Conservation (phyloP, 768 basidiomycete genomes). For the Pleurotus giganteus region DNA sequence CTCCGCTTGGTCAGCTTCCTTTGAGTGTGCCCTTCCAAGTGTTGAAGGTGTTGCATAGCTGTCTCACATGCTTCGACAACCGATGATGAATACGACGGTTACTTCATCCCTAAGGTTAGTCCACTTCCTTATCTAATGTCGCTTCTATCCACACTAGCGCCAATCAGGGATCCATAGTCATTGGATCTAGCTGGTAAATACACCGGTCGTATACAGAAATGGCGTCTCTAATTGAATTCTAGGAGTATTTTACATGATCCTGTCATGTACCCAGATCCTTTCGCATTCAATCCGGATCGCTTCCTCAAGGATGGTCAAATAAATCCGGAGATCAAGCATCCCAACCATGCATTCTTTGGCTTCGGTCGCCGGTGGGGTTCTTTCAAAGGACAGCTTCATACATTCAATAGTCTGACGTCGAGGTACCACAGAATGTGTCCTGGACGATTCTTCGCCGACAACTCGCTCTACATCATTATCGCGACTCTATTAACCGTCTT, state of each 20-base stretch:
- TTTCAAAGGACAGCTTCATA: background rate
- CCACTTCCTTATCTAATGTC: too few relatives aligned
- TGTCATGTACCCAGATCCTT: background rate
- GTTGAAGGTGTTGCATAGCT: constrained; percentile 16
- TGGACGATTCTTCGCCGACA: constrained; percentile 21
- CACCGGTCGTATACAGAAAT: background rate
- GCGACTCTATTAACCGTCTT: constrained; percentile 22
- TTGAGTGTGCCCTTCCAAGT: background rate
- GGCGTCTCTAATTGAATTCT: background rate
- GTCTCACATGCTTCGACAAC: constrained; percentile 25
- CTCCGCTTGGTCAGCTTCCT: constrained; percentile 21
- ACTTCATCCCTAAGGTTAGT: constrained; percentile 26
- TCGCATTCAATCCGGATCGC: constrained; percentile 4
- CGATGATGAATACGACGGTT: constrained; percentile 34
- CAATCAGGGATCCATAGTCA: constrained; percentile 25
- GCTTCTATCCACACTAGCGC: too few relatives aligned
- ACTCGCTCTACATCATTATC: constrained; percentile 21
- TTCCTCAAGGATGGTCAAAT: constrained; percentile 15
- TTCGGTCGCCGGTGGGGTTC: constrained; percentile 16
- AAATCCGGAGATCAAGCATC: constrained; percentile 11
- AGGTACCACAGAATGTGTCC: constrained; percentile 19
- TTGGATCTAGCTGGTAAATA: constrained; percentile 28
- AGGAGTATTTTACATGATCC: background rate
- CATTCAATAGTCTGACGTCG: background rate
- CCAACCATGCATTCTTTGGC: constrained; percentile 11